Evolutionary conservation across 441 rosid genomes (phyloP), one percentile per base, ranked within the genome.

Genomic region (Geranium incanum): DNA sequence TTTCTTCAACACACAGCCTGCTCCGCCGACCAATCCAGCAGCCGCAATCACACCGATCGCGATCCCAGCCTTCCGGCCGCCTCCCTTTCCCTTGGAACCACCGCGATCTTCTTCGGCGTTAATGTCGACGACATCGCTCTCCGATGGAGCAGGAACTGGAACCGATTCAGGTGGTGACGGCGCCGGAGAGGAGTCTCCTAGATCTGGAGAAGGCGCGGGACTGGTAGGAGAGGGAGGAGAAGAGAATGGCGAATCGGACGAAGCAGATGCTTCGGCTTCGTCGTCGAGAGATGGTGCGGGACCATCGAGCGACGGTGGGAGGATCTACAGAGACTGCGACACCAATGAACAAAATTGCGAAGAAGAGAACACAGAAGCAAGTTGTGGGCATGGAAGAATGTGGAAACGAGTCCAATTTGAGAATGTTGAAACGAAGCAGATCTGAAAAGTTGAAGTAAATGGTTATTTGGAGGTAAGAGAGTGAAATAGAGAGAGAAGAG

Each of bases 161-260:
- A n/a, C 5, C 59, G 59, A 52, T 55, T 71, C 79, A 5, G 48
- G 48, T 69, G 33, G 33, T 28, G 85, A 78, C 78, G 87, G 90
- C 62, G 59, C 59, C 39, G 23, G 38, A 45, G 82, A 74, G 60
- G 79, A 77, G 62, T 75, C 69, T 77, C 62, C 71, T 55, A 36
- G 77, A 59, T 52, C 59, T 52, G 28, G 75, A 36, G 70, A 68
- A 52, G 59, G 59, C 92, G 33, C 33, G 33, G 33, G 33, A 28
- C 12, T 11, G 8, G 48, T 6, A 43, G 48, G 48, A 5, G 82
- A 62, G 77, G 72, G 75, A 88, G 90, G 75, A 52, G 59, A 52
- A 52, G 59, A 52, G 59, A 52, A 52, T 4, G 18, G 18, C 18
- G 59, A 52, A 52, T 43, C 50, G 7, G 48, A 43, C 48, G 48